Evolutionary conservation across 495 filamentous ascomycete genomes (phyloP).

Genomic region (Neurospora discreta): DNA sequence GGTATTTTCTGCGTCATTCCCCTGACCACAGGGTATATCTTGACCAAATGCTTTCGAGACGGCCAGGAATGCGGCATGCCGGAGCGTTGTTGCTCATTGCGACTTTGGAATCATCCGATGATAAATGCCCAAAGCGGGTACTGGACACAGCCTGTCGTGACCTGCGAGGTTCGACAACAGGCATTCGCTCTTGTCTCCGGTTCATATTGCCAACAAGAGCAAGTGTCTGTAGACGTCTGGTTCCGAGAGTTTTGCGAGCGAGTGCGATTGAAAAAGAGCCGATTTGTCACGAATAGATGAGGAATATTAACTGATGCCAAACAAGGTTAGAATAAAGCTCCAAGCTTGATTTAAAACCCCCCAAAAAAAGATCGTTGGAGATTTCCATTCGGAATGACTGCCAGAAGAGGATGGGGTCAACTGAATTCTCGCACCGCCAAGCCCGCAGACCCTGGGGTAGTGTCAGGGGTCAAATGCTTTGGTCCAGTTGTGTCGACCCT

Average conservation of each 20-base stretch:
- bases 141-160: background rate
- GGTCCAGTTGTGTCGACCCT: background rate
- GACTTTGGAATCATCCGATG: background rate
- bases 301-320: background rate
- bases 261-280: background rate
- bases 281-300: background rate
- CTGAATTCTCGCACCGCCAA: background rate
- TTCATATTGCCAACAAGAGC: background rate
- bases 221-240: background rate
- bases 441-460: slow-evolving; percentile 9
- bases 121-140: background rate
- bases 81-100: background rate
- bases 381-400: slow-evolving; percentile 9
- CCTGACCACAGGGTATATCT: background rate
- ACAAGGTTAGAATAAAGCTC: background rate
- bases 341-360: background rate
- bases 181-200: background rate
- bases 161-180: background rate
- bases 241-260: background rate
- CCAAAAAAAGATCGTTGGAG: background rate
- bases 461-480: slow-evolving; percentile 5
- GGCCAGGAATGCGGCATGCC: background rate
- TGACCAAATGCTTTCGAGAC: background rate
- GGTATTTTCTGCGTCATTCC: background rate
- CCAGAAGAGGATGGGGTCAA: slow-evolving; percentile 14